Evolutionary conservation across 305 asterid genomes (phyloP).

Genomic region (Solanum hybrid): DNA sequence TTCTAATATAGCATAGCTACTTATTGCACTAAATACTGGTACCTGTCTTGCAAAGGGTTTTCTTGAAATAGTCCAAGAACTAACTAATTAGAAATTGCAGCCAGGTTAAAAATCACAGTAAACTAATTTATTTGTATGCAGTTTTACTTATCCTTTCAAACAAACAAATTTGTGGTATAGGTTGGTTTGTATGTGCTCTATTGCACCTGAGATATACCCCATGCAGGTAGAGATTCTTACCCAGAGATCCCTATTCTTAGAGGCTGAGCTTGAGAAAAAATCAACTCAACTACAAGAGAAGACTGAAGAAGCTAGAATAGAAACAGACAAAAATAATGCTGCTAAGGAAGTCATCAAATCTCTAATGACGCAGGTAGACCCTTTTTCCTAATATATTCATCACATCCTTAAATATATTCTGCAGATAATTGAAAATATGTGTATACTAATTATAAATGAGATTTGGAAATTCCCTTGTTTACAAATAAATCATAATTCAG

Average conservation of each 20-base stretch:
- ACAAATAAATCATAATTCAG: neutral
- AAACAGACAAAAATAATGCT: constrained; percentile 40
- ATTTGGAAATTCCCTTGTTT: neutral
- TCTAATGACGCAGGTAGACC: constrained; percentile 40
- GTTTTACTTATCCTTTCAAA: neutral
- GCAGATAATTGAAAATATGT: neutral
- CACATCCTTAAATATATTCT: neutral
- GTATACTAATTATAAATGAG: neutral
- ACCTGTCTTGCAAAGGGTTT: too few species aligned
- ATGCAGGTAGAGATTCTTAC: constrained; percentile 51
- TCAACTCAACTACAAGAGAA: constrained; percentile 40
- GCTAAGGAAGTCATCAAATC: constrained; percentile 50
- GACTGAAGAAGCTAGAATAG: constrained; percentile 27
- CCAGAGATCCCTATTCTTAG: constrained; percentile 37
- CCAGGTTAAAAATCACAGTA: too few species aligned
- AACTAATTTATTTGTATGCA: too few species aligned
- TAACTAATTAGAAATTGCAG: too few species aligned
- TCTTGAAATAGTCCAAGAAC: too few species aligned
- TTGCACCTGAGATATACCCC: constrained; percentile 7
- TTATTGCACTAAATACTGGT: too few species aligned
- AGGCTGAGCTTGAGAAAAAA: constrained; percentile 44
- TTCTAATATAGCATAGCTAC: too few species aligned
- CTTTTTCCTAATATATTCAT: neutral
- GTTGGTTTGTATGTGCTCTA: neutral
- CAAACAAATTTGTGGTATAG: neutral